Evolutionary conservation across 257 asterid genomes (phyloP), one percentile per base, ranked within the genome.

Genomic region (Solanum appendiculatum): DNA sequence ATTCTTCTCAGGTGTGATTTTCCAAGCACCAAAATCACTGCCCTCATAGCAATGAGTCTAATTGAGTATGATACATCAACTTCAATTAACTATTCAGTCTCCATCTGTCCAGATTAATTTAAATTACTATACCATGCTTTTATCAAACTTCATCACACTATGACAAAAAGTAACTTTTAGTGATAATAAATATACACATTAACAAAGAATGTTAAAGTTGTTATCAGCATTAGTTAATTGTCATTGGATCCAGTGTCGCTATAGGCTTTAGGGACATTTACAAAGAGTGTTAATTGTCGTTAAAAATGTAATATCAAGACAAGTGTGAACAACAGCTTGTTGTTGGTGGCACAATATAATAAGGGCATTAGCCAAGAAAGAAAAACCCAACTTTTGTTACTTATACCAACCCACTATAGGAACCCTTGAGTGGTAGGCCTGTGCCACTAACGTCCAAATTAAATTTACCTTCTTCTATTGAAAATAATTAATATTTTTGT

Each of bases 251-350:
- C 0, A 51, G 0, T 18, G 0, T 51, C 10, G 4, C 10, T 51
- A 51, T 18, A 0, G 1, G 0, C 3, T 16, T 51, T 51, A 16
- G 3, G 0, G 16, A 51, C 0, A 5, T 6, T 51, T 16, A 51
- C 1, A 51, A 51, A 51, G 1, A 51, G 0, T 51, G 9, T 51
- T 16, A 51, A 6, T 51, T 6, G 3, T 1, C 58, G 0, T 5
- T 48, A 51, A 51, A 51, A 16, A 0, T 16, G 0, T 0, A 2
- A 9, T 5, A 0, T 46, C 8, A 16, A 42, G 37, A n/a, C 60
- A 13, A 44, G 66, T 44, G 40, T 80, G 12, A 46, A 80, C 66
- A 78, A 13, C 37, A 77, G 4, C 12, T 78, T 27, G 25, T 44
- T 42, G 39, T 16, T 78, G 39, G 39, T 44, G 15, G 63, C 84